phyloP scores from a whole-genome alignment of 2,329 filamentous ascomycete species.

The Botrytis tulipae region DNA sequence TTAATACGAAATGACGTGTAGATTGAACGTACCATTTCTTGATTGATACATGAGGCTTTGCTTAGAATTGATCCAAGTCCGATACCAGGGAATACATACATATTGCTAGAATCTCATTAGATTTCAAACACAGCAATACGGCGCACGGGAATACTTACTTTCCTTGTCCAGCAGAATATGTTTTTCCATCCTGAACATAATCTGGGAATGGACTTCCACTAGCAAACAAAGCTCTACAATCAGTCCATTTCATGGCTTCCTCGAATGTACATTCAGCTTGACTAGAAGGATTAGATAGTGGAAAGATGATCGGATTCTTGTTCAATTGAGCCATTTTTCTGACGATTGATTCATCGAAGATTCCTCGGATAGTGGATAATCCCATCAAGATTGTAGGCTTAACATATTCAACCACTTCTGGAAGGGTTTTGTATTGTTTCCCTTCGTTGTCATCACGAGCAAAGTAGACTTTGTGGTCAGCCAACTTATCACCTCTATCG shows the following conservation, averaged over 20 bases:
- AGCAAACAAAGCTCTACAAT: constrained; percentile 73
- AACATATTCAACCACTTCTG: constrained; percentile 66
- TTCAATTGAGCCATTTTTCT: constrained; percentile 72
- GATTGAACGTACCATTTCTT: constrained; percentile 33
- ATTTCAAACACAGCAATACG: neutral
- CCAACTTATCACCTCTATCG: constrained; percentile 68
- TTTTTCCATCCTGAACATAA: constrained; percentile 53
- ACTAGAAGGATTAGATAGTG: constrained; percentile 79
- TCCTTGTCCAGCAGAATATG: constrained; percentile 49
- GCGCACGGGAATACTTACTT: constrained; percentile 35
- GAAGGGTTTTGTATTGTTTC: constrained; percentile 54
- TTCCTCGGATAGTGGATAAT: constrained; percentile 72
- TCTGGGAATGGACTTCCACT: constrained; percentile 85
- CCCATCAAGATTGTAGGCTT: constrained; percentile 81
- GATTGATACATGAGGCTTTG: constrained; percentile 57
- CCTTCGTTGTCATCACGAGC: constrained; percentile 40
- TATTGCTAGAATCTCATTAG: constrained; percentile 67
- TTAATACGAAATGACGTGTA: neutral
- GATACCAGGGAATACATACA: constrained; percentile 81
- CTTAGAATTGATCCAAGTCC: constrained; percentile 75
- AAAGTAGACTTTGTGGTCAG: constrained; percentile 55
- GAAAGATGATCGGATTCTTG: constrained; percentile 70
- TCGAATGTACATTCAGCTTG: constrained; percentile 78
- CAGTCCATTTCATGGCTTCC: constrained; percentile 74
- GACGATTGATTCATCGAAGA: constrained; percentile 73